Conservation (phyloP, 345 rosid species). For the Acer negundo region DNA sequence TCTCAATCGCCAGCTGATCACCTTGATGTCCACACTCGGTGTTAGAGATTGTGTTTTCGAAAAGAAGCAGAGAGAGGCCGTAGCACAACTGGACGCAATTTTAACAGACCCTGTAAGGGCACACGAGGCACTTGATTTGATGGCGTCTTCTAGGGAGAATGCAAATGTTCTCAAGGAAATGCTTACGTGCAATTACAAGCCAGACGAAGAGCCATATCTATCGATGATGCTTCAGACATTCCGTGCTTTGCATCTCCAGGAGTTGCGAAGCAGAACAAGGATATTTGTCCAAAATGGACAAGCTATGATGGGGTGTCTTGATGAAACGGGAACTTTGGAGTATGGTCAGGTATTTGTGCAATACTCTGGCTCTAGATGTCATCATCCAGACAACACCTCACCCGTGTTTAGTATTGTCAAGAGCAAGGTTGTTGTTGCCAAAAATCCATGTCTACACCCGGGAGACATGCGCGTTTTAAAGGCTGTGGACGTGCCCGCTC, state of each 20-base stretch:
- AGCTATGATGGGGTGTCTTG: conserved; percentile 50
- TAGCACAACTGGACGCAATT: conserved; percentile 40
- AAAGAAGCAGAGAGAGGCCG: conserved; percentile 38
- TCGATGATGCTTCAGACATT: conserved; percentile 53
- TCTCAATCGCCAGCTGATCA: conserved; percentile 48
- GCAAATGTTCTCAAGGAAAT: conserved; percentile 42
- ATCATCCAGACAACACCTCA: background rate
- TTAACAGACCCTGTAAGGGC: conserved; percentile 38
- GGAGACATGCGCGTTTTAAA: conserved; percentile 48
- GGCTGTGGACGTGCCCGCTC: conserved; percentile 41
- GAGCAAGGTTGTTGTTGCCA: conserved; percentile 42
- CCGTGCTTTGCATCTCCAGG: conserved; percentile 42
- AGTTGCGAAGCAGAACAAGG: conserved; percentile 27
- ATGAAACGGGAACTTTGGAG: conserved; percentile 41
- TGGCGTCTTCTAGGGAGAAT: conserved; percentile 42
- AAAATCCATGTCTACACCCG: conserved; percentile 55
- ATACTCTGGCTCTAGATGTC: conserved; percentile 22
- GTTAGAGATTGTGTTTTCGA: conserved; percentile 38
- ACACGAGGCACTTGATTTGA: conserved; percentile 41
- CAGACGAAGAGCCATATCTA: conserved; percentile 47
- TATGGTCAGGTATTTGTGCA: conserved; percentile 55
- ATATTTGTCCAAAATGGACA: conserved; percentile 24
- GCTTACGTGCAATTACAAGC: conserved; percentile 44
- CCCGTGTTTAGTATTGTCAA: conserved; percentile 1
- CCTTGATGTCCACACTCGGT: conserved; percentile 48